phyloP scores from a whole-genome alignment of 2,329 filamentous ascomycete species.

The Trichoderma arundinaceum region DNA sequence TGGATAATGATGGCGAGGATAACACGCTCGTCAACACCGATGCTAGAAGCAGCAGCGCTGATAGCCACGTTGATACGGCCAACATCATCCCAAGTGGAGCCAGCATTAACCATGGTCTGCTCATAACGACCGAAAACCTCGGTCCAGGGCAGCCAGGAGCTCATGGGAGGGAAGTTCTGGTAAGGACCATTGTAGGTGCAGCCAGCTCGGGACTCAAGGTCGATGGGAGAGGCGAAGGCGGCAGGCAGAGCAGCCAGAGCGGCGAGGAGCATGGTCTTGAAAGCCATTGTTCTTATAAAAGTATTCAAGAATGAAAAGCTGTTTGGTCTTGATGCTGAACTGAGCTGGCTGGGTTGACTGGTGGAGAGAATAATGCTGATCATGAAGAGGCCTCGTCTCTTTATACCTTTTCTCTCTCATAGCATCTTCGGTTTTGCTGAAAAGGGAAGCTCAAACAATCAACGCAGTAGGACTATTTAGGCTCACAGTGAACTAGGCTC shows the following conservation, averaged over 20 bases:
- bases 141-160: constrained; percentile 13
- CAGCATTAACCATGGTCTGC: constrained; percentile 27
- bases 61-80: constrained; percentile 28
- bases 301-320: background rate
- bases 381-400: constrained; percentile 9
- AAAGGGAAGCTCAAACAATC: constrained; percentile 15
- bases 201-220: constrained; percentile 11
- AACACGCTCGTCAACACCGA: constrained; percentile 27
- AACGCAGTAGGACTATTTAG: background rate
- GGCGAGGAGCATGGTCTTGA: constrained; percentile 22
- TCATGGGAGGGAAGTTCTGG: constrained; percentile 26
- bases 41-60: constrained; percentile 8
- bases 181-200: constrained; percentile 16
- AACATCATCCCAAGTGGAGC: constrained; percentile 24
- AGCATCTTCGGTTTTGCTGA: background rate
- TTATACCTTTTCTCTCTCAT: constrained; percentile 6
- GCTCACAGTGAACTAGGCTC: background rate
- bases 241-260: constrained; percentile 26
- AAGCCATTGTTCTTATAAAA: constrained; percentile 22
- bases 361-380: background rate
- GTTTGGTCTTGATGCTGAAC: constrained; percentile 1
- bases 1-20: constrained; percentile 28
- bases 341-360: constrained; percentile 16
- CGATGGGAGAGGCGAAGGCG: constrained; percentile 8
- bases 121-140: constrained; percentile 10